Conservation (phyloP, 148 eudicot species). For the Silene conica region DNA sequence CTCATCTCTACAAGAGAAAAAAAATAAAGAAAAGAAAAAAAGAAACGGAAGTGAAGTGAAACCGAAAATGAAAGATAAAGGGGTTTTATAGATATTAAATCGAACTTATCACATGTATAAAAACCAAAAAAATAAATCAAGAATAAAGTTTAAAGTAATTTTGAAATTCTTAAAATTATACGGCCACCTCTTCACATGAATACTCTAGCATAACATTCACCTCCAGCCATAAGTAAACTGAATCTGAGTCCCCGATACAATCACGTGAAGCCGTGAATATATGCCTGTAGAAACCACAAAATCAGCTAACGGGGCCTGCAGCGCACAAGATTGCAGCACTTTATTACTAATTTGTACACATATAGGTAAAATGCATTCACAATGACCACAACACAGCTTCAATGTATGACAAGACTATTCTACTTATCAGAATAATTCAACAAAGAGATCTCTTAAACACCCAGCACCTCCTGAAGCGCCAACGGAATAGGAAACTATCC, state of each 20-base stretch:
- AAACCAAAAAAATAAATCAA: too few relatives aligned
- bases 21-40: too few relatives aligned
- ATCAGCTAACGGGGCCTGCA: constrained; percentile 77
- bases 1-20: too few relatives aligned
- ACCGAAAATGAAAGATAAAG: too few relatives aligned
- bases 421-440: neutral
- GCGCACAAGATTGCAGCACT: neutral
- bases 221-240: constrained; percentile 93
- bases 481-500: neutral
- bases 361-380: neutral
- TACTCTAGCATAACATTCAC: constrained; percentile 96
- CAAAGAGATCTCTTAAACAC: neutral
- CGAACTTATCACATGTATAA: too few relatives aligned
- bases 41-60: too few relatives aligned
- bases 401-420: neutral
- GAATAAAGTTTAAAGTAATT: too few relatives aligned
- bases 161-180: constrained; percentile 10
- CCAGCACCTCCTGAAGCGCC: neutral
- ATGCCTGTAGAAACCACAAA: constrained; percentile 94
- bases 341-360: neutral
- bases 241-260: constrained; percentile 60
- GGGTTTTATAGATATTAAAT: too few relatives aligned
- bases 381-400: neutral
- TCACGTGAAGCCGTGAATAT: constrained; percentile 49
- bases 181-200: constrained; percentile 79